These are phyloP conservation scores for Bocquillonia castaneifolia DNA, from an alignment of 441 rosid genomes.

Conservation along the genomic window DNA sequence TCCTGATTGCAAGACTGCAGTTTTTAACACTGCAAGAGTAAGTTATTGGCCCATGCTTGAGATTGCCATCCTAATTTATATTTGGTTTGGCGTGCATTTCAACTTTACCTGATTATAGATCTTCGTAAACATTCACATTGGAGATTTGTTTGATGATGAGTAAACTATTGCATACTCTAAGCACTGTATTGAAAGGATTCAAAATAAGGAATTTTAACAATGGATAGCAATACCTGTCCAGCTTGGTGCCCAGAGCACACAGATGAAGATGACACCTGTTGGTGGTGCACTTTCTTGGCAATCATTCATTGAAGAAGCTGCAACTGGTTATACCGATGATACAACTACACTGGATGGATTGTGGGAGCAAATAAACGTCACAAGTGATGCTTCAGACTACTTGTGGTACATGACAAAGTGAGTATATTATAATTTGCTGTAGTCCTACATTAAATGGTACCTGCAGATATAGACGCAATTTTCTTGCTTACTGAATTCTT, in stretches of 20 bases:
- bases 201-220: background rate
- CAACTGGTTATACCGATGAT: constrained; percentile 52
- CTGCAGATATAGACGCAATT: background rate
- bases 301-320: constrained; percentile 70
- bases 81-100: too few species aligned
- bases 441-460: background rate
- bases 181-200: background rate
- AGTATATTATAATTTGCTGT: constrained; percentile 33
- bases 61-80: constrained; percentile 4
- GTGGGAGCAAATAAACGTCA: constrained; percentile 83
- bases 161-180: too few species aligned
- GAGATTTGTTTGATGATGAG: background rate
- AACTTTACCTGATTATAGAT: background rate
- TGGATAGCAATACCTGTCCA: constrained; percentile 22
- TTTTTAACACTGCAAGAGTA: constrained; percentile 93
- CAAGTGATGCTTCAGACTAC: constrained; percentile 84
- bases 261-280: constrained; percentile 74
- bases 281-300: constrained; percentile 77
- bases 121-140: background rate
- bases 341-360: constrained; percentile 65
- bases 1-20: constrained; percentile 96
- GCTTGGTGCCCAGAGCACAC: constrained; percentile 78
- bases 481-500: background rate
- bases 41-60: constrained; percentile 16
- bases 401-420: constrained; percentile 96